phyloP scores from a whole-genome alignment of 768 basidiomycete species.

The Kwoniella dendrophila region DNA sequence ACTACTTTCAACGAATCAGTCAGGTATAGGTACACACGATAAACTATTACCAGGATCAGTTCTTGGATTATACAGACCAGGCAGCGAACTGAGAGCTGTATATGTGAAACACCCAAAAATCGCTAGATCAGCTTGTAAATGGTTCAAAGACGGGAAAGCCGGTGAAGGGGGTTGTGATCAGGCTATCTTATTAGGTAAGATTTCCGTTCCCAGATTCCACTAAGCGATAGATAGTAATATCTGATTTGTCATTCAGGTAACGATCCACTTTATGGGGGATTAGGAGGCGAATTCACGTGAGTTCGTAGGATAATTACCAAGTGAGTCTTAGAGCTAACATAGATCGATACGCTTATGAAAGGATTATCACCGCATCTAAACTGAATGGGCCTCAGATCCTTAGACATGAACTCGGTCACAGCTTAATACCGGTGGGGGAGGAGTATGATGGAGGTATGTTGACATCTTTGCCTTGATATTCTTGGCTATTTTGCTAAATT shows the following conservation, averaged over 20 bases:
- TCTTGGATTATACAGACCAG: conserved; percentile 54
- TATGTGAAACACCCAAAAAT: conserved; percentile 40
- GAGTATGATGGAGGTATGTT: conserved; percentile 54
- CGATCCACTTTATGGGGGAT: conserved; percentile 52
- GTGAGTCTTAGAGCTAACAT: conserved; percentile 1
- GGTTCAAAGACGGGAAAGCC: conserved; percentile 28
- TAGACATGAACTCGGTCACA: conserved; percentile 53
- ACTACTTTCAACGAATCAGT: conserved; percentile 24
- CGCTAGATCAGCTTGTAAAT: conserved; percentile 47
- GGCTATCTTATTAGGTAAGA: conserved; percentile 45
- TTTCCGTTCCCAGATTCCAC: not conserved
- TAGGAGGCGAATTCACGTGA: conserved; percentile 55
- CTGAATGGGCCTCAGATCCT: conserved; percentile 54
- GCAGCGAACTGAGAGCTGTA: conserved; percentile 50
- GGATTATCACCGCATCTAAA: conserved; percentile 52
- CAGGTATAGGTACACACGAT: conserved; percentile 49
- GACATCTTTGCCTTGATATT: not conserved
- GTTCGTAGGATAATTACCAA: conserved; percentile 5
- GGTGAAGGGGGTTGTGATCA: conserved; percentile 51
- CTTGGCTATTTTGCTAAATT: not conserved
- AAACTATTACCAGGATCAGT: conserved; percentile 24
- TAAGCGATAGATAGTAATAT: not conserved
- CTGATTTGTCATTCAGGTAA: conserved; percentile 31
- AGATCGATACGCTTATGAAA: not conserved
- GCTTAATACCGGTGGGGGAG: conserved; percentile 51